These are phyloP conservation scores for Ceratocystis colombiana DNA, from an alignment of 2,329 filamentous ascomycete genomes.

Conservation along the genomic window DNA sequence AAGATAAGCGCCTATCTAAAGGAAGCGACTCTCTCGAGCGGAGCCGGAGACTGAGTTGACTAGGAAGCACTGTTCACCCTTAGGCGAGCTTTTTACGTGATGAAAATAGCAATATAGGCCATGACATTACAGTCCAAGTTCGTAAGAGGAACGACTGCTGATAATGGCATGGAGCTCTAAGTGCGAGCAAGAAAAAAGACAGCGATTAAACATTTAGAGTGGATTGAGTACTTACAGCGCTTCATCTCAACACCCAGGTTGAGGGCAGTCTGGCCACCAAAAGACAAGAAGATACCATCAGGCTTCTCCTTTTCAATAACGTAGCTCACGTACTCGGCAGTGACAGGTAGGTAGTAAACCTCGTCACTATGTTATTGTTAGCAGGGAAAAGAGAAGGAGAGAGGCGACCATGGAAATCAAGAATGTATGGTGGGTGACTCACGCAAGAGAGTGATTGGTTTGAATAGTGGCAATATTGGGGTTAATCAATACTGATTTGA, in stretches of 20 bases:
- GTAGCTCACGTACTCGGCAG: constrained; percentile 92
- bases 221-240: constrained; percentile 42
- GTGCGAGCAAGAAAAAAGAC: constrained; percentile 12
- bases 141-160: not conserved
- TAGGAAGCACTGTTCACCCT: constrained; percentile 20
- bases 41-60: constrained; percentile 17
- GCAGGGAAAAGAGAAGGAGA: not conserved
- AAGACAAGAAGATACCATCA: constrained; percentile 94
- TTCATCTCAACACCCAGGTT: constrained; percentile 97
- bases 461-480: constrained; percentile 98
- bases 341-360: constrained; percentile 96
- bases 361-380: constrained; percentile 50
- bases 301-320: constrained; percentile 94
- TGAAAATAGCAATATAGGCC: constrained; percentile 14
- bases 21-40: constrained; percentile 10
- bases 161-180: constrained; percentile 19
- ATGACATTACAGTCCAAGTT: constrained; percentile 12
- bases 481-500: constrained; percentile 87
- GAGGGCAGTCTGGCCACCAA: constrained; percentile 92
- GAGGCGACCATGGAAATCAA: constrained; percentile 1
- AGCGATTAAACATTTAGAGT: not conserved
- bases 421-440: constrained; percentile 5
- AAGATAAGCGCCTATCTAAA: not conserved
- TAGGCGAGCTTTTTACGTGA: constrained; percentile 18
- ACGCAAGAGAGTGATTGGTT: constrained; percentile 83